Evolutionary conservation across 257 asterid species (phyloP).

Genomic region (Penstemon davidsonii): DNA sequence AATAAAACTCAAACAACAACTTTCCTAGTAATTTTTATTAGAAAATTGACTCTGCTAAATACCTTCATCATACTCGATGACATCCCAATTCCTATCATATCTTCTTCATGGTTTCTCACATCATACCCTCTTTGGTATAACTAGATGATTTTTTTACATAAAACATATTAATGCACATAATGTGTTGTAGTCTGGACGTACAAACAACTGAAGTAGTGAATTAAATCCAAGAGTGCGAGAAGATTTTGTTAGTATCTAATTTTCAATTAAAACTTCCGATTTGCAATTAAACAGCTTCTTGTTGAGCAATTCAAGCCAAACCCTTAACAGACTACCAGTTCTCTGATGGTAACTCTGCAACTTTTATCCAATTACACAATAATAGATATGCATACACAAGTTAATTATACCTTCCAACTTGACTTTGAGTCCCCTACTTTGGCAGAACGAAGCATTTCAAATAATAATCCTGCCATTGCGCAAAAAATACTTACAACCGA

Average conservation of each 20-base stretch:
- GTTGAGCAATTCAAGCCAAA: neutral
- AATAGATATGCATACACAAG: slow-evolving; percentile 5
- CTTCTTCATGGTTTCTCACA: neutral
- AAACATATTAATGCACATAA: neutral
- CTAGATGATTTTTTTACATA: neutral
- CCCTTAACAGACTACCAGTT: neutral
- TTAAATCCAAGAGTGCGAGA: neutral
- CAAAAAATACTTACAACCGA: slow-evolving; percentile 22
- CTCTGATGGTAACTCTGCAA: too few species aligned
- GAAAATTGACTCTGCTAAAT: neutral
- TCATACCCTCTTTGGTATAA: neutral
- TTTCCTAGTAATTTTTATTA: neutral
- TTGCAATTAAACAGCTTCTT: neutral
- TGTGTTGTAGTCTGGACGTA: neutral
- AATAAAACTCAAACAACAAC: neutral
- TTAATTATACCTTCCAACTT: slow-evolving; percentile 78
- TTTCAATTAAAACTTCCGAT: too few species aligned
- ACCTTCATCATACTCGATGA: neutral
- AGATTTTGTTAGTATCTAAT: neutral
- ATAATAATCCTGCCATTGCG: slow-evolving; percentile 66
- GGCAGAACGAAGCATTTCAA: slow-evolving; percentile 95
- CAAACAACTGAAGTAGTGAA: neutral
- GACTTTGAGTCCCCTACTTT: slow-evolving; percentile 89
- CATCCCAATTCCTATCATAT: neutral
- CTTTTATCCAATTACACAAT: too few species aligned